A percentile compares a stretch with the other conserved stretches of the same genome.
Evolutionary conservation across 129 eudicot genomes (phyloP).

Genomic region (Centella asiatica): DNA sequence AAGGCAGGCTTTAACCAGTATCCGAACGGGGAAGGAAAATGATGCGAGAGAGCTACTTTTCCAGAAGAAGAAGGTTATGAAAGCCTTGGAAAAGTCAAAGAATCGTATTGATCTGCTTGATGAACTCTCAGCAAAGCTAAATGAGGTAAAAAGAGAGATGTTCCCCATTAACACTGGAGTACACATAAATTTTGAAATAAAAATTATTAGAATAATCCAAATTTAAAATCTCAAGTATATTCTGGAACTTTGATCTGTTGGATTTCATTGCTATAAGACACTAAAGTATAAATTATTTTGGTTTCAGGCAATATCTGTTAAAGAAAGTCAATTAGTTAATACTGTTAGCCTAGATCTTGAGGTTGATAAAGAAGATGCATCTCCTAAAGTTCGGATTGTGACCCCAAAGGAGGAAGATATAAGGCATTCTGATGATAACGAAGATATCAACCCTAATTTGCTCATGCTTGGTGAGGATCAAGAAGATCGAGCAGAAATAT

Average conservation of each 20-base stretch:
- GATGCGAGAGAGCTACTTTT: conserved; percentile 82
- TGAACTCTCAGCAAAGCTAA: conserved; percentile 66
- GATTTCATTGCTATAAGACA: not conserved
- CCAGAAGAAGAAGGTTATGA: conserved; percentile 80
- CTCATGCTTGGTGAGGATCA: conserved; percentile 13
- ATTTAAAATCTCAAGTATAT: not conserved
- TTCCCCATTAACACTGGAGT: conserved; percentile 3
- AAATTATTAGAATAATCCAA: not conserved
- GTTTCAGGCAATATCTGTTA: conserved; percentile 72
- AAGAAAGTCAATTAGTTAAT: conserved; percentile 63
- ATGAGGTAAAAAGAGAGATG: conserved; percentile 39
- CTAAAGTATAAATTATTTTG: not conserved
- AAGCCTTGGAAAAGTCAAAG: conserved; percentile 82
- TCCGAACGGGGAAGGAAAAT: conserved; percentile 68
- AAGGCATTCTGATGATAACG: conserved; percentile 11
- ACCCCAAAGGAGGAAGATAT: conserved; percentile 46
- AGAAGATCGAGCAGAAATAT: conserved; percentile 19
- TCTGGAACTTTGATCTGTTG: not conserved
- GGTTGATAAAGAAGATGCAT: conserved; percentile 26
- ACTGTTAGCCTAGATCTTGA: conserved; percentile 51
- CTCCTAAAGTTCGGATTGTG: conserved; percentile 48
- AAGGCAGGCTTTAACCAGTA: conserved; percentile 61
- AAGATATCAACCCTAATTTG: conserved; percentile 9
- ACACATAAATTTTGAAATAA: not conserved
- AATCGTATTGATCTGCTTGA: conserved; percentile 73